Conservation (phyloP, 2,329 filamentous ascomycete genomes). For the Macrophomina tecta region DNA sequence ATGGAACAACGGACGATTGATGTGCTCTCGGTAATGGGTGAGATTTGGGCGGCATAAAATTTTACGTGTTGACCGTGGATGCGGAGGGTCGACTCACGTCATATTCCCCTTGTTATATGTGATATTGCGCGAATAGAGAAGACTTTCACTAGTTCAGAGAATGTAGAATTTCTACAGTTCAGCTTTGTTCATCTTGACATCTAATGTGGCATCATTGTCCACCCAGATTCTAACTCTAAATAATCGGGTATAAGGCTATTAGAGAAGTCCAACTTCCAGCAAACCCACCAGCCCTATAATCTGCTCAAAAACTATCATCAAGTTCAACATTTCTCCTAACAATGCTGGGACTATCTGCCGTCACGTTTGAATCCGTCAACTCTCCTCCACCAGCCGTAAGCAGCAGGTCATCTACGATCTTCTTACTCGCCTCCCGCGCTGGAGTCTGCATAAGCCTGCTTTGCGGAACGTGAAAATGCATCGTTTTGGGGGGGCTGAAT, state of each 20-base stretch:
- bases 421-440: conserved; percentile 78
- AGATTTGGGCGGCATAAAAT: background rate
- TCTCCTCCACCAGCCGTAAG: conserved; percentile 71
- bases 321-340: conserved; percentile 52
- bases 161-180: background rate
- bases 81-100: background rate
- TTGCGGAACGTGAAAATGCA: conserved; percentile 81
- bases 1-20: background rate
- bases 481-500: conserved; percentile 91
- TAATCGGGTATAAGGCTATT: background rate
- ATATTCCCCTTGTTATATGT: background rate
- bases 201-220: too few relatives aligned
- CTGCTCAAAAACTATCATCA: conserved; percentile 51
- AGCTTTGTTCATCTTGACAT: too few relatives aligned
- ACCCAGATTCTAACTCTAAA: background rate
- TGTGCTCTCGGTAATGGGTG: background rate
- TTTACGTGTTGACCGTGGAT: background rate
- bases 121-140: background rate
- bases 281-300: background rate
- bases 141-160: background rate
- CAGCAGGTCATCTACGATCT: conserved; percentile 81
- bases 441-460: conserved; percentile 81
- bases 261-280: background rate
- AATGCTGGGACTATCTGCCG: conserved; percentile 55
- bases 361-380: conserved; percentile 55